Conservation (phyloP, 148 eudicot genomes). For the Silene conica region DNA sequence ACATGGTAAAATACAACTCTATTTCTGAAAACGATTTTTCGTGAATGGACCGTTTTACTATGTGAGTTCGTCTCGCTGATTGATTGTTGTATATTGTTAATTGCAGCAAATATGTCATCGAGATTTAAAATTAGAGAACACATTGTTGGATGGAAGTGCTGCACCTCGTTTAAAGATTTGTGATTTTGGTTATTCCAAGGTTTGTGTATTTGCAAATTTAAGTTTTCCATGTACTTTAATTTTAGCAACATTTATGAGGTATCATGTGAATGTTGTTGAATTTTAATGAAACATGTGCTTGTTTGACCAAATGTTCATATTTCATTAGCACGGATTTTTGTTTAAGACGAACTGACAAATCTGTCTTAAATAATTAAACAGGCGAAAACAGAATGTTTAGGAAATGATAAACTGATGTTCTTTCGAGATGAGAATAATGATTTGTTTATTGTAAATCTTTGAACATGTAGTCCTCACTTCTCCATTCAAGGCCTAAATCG, state of each 20-base stretch:
- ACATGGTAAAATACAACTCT: constrained; percentile 42
- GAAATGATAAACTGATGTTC: no score
- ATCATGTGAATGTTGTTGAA: constrained; percentile 22
- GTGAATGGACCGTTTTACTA: no score
- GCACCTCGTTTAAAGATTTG: constrained; percentile 84
- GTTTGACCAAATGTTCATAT: constrained; percentile 14
- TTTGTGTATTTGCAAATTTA: constrained; percentile 17
- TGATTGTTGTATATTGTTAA: not conserved
- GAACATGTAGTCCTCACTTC: constrained; percentile 54
- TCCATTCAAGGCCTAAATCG: constrained; percentile 86
- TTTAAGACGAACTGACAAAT: no score
- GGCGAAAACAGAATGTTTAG: no score
- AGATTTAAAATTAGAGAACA: constrained; percentile 76
- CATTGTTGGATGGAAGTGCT: constrained; percentile 70
- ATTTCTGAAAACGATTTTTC: not conserved
- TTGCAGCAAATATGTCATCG: constrained; percentile 81
- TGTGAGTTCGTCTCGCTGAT: no score
- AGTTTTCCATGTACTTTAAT: constrained; percentile 8
- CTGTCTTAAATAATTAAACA: no score
- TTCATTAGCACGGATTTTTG: no score
- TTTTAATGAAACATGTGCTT: constrained; percentile 20
- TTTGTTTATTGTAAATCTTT: constrained; percentile 20
- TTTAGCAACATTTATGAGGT: not conserved
- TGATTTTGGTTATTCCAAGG: constrained; percentile 93
- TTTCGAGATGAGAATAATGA: not conserved